A percentile compares a stretch with the other conserved stretches of the same genome.
These are phyloP conservation scores for Neonectria ditissima DNA, from an alignment of 2,329 filamentous ascomycete genomes.

Conservation along the genomic window DNA sequence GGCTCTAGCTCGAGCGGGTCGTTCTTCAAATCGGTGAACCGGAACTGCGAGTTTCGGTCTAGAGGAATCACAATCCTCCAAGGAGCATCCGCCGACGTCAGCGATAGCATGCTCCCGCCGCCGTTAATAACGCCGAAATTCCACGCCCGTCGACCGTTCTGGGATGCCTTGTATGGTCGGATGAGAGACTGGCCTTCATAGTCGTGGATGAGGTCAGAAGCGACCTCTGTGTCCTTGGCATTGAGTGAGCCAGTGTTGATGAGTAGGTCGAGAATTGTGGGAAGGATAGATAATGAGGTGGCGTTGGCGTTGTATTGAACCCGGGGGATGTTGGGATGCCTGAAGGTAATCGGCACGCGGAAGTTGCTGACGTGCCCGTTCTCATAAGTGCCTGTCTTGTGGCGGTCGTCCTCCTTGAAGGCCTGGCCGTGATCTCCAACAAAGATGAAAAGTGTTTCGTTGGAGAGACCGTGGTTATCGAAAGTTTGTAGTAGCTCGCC, in stretches of 20 bases:
- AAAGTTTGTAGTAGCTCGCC: conserved; percentile 47
- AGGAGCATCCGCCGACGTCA: no score
- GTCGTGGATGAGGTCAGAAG: conserved; percentile 46
- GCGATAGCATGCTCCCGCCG: no score
- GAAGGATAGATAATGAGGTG: conserved; percentile 49
- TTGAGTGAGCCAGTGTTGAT: conserved; percentile 49
- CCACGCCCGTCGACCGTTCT: conserved; percentile 47
- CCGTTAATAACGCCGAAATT: conserved; percentile 42
- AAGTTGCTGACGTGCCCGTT: conserved; percentile 47
- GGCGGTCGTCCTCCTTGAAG: conserved; percentile 47
- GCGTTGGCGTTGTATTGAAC: conserved; percentile 49
- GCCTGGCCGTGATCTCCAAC: conserved; percentile 52
- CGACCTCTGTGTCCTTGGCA: conserved; percentile 39
- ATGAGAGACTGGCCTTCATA: conserved; percentile 53
- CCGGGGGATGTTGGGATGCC: conserved; percentile 49
- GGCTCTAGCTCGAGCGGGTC: no score
- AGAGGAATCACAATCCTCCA: no score
- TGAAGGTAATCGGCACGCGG: conserved; percentile 49
- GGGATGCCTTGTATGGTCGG: conserved; percentile 42
- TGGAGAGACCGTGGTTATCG: conserved; percentile 48
- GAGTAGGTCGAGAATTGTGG: conserved; percentile 51
- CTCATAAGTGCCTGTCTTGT: conserved; percentile 48
- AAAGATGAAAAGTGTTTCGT: conserved; percentile 51
- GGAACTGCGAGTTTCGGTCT: no score
- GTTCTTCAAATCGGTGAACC: no score